phyloP scores from a whole-genome alignment of 805 yeast genomes.

The Torulaspora indica region DNA sequence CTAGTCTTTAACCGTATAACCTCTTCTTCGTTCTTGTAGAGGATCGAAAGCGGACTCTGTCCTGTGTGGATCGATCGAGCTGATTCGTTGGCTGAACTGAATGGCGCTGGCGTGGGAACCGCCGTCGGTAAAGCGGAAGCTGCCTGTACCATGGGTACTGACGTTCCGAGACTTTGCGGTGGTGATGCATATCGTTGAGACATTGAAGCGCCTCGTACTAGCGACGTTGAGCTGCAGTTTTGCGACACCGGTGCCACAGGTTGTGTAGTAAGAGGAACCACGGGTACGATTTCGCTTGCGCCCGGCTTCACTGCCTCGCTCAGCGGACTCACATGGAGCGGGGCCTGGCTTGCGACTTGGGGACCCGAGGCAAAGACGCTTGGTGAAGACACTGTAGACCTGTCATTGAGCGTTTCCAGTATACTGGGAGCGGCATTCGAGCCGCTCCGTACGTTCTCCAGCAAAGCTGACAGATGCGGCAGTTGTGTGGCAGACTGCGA shows the following conservation, averaged over 20 bases:
- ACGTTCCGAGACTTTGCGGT: slow-evolving; percentile 6
- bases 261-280: background rate
- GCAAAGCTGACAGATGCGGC: slow-evolving; percentile 33
- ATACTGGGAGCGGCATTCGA: slow-evolving; percentile 5
- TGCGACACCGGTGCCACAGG: slow-evolving; percentile 5
- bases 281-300: background rate
- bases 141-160: slow-evolving; percentile 4
- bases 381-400: slow-evolving; percentile 16
- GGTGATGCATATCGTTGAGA: slow-evolving; percentile 11
- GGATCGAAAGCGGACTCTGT: slow-evolving; percentile 21
- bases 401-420: slow-evolving; percentile 2
- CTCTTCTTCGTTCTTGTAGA: slow-evolving; percentile 32
- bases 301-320: slow-evolving; percentile 15
- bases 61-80: slow-evolving; percentile 10
- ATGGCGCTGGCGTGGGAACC: background rate
- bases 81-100: background rate
- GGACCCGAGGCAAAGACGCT: slow-evolving; percentile 8
- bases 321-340: slow-evolving; percentile 22
- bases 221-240: slow-evolving; percentile 8
- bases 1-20: slow-evolving; percentile 57
- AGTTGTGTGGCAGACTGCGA: slow-evolving; percentile 17
- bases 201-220: slow-evolving; percentile 10
- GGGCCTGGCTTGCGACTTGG: slow-evolving; percentile 6
- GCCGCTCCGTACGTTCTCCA: slow-evolving; percentile 9
- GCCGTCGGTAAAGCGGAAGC: slow-evolving; percentile 5